phyloP scores from a whole-genome alignment of 441 rosid species.

The Aquilaria agallochum region DNA sequence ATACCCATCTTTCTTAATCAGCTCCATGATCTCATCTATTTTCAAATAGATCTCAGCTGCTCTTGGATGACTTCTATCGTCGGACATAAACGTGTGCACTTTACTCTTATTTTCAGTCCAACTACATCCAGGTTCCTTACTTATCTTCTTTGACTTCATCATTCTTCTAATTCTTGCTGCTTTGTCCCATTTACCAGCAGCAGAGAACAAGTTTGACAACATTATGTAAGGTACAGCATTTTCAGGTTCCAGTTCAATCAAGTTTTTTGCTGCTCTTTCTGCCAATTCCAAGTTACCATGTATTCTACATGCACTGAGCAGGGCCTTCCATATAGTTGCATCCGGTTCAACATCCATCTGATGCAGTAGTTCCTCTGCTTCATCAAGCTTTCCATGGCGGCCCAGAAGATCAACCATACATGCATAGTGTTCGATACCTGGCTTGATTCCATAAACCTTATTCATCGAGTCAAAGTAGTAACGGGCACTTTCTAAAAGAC shows the following conservation, averaged over 20 bases:
- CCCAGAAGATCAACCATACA: slow-evolving; percentile 91
- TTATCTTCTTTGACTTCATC: slow-evolving; percentile 65
- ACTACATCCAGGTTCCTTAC: slow-evolving; percentile 82
- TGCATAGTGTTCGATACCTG: slow-evolving; percentile 82
- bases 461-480: slow-evolving; percentile 62
- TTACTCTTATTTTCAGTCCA: slow-evolving; percentile 65
- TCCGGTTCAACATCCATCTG: slow-evolving; percentile 74
- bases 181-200: slow-evolving; percentile 61
- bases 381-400: slow-evolving; percentile 65
- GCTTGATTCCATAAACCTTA: slow-evolving; percentile 50
- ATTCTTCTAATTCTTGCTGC: slow-evolving; percentile 58
- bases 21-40: slow-evolving; percentile 55
- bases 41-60: slow-evolving; percentile 57
- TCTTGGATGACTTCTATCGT: slow-evolving; percentile 71
- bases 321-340: slow-evolving; percentile 78
- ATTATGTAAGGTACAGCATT: slow-evolving; percentile 71
- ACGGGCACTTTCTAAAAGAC: slow-evolving; percentile 52
- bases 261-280: slow-evolving; percentile 73
- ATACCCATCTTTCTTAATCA: slow-evolving; percentile 77
- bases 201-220: slow-evolving; percentile 68
- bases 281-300: slow-evolving; percentile 63
- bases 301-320: slow-evolving; percentile 67
- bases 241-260: slow-evolving; percentile 62
- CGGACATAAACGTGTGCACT: slow-evolving; percentile 64
- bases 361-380: slow-evolving; percentile 52